Base-by-base conservation (phyloP, 139 green algal genomes). In the Bryopsis sp. region DNA sequence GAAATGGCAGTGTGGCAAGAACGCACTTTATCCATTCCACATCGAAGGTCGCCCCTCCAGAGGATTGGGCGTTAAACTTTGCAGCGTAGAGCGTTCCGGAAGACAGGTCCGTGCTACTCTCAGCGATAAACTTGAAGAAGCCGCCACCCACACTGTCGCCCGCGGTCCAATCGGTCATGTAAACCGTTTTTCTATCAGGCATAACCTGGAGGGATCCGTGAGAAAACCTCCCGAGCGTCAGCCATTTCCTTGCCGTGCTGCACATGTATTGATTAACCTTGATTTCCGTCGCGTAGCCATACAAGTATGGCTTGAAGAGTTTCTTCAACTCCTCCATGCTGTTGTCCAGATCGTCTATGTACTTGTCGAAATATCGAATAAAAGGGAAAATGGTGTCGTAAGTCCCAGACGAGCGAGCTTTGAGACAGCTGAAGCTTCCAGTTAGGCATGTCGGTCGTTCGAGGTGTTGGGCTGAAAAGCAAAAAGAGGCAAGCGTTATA, bases 71-170 rank as follows among this genome's bases (percentile, higher is more conserved):
- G n/a, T 65, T 65, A 8, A 74, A 54, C 73, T 79, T 78, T 68
- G 60, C 70, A 47, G 62, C 77, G 67, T 83, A 80, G 48, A 80
- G 73, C 29, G 31, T 76, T 50, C 77, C 77, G 37, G 39, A 57
- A 35, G 7, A 58, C 31, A 83, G 67, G 70, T 83, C 74, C 5
- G 43, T 37, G 22, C 48, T 19, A 19, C 3, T 33, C 35, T 64
- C 8, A 39, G 63, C 63, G 6, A 70, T 35, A 59, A 81, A 81
- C 66, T 76, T 74, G 57, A 29, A 76, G 61, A 81, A 73, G 7
- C 54, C 71, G 2, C 61, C 58, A 46, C 58, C 58, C 15, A 65
- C 37, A 63, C 39, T 11, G 39, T 58, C 47, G 2, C 71, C 74
- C 33, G 50, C 15, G 35, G 67, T 73, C 59, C 67, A 69, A 43